These are phyloP conservation scores for Quambalaria eucalypti DNA, from an alignment of 1,284 basidiomycete genomes.

Conservation along the genomic window DNA sequence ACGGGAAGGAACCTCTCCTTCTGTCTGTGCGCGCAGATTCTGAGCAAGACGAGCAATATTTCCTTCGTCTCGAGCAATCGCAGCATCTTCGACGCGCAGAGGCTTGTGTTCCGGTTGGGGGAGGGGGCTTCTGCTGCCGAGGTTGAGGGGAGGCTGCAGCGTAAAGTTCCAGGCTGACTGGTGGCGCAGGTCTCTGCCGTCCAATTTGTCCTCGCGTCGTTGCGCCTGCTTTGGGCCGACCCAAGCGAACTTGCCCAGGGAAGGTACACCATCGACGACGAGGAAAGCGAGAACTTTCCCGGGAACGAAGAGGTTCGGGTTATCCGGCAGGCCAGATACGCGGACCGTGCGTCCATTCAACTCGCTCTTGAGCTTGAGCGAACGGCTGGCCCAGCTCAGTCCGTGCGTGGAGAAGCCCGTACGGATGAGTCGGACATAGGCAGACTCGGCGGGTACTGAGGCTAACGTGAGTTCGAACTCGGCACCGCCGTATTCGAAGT, in stretches of 20 bases:
- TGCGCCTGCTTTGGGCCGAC: constrained; percentile 24
- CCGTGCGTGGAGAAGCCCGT: constrained; percentile 42
- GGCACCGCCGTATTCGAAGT: constrained; percentile 31
- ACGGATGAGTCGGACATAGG: constrained; percentile 22
- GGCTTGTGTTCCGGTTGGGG: too few species aligned
- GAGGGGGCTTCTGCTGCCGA: too few species aligned
- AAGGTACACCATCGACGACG: constrained; percentile 37
- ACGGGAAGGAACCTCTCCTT: too few species aligned
- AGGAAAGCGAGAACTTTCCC: constrained; percentile 43
- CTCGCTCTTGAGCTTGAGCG: constrained; percentile 24
- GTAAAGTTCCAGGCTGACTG: too few species aligned
- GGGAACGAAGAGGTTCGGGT: constrained; percentile 35
- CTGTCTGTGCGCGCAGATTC: too few species aligned
- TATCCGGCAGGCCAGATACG: constrained; percentile 36
- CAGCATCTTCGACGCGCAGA: too few species aligned
- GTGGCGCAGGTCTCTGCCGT: too few species aligned
- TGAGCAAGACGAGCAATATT: too few species aligned
- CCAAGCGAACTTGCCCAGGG: constrained; percentile 36
- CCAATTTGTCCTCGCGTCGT: too few species aligned
- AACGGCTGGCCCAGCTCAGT: constrained; percentile 34
- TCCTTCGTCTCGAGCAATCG: too few species aligned
- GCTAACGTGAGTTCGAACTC: constrained; percentile 36
- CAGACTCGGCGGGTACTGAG: background rate
- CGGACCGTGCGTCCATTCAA: constrained; percentile 9
- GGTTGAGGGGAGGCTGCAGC: too few species aligned